A percentile compares a stretch with the other conserved stretches of the same genome.
These are phyloP conservation scores for Chlamydomonas incerta DNA, from an alignment of 139 green algal genomes.

Conservation along the genomic window DNA sequence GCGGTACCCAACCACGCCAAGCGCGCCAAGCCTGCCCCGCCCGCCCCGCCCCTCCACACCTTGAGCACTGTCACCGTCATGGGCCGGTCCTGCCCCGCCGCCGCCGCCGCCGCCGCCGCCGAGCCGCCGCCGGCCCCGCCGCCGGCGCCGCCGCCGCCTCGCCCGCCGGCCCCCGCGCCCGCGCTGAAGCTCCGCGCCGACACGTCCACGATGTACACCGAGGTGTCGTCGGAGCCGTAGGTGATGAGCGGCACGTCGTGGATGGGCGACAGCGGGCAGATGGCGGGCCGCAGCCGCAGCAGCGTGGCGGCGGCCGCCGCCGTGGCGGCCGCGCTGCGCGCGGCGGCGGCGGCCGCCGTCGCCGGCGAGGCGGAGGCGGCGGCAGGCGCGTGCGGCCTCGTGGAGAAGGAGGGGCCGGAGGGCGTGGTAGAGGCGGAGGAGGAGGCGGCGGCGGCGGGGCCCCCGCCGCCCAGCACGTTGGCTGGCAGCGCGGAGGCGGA, in stretches of 20 bases:
- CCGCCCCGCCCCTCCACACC: not conserved
- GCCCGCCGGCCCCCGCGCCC: not conserved
- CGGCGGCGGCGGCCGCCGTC: constrained; percentile 1
- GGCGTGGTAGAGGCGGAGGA: not conserved
- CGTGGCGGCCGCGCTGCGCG: not conserved
- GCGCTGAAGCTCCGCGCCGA: constrained; percentile 12
- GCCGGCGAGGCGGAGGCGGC: not conserved
- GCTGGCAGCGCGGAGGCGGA: too few relatives aligned
- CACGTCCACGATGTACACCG: constrained; percentile 55
- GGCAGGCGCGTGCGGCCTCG: not conserved
- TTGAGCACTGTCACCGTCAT: constrained; percentile 42
- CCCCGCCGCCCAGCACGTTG: too few relatives aligned
- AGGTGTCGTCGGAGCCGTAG: constrained; percentile 48
- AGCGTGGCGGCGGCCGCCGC: not conserved
- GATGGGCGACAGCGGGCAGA: constrained; percentile 45
- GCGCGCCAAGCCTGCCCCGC: too few relatives aligned
- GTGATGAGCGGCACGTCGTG: constrained; percentile 45
- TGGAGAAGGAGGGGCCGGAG: not conserved
- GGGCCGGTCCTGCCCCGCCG: not conserved
- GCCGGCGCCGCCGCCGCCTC: not conserved
- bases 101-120: not conserved
- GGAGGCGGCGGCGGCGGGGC: not conserved
- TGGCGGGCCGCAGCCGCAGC: not conserved
- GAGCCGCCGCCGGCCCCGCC: not conserved
- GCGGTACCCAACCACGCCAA: too few relatives aligned